Evolutionary conservation across 345 rosid genomes (phyloP), one percentile per base, ranked within the genome.

Genomic region (Gossypioides kirkii): DNA sequence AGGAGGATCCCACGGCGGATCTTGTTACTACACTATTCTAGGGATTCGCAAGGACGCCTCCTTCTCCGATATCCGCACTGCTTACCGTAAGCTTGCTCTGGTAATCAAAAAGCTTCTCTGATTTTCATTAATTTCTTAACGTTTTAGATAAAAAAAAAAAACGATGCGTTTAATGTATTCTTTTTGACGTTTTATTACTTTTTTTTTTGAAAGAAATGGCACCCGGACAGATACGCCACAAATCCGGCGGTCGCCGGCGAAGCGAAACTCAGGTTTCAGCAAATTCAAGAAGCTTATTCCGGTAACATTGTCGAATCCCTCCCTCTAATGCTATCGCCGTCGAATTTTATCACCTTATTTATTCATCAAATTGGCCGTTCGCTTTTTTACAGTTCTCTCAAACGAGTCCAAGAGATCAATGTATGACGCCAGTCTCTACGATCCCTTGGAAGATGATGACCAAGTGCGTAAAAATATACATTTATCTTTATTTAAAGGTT

Each of bases 81-180:
- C 98, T 17, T 94, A 94, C 61, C 94, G 96, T 38, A 90, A 90
- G 70, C 97, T 94, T 46, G 97, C 98, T 63, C 82, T 91, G 98
- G 97, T 91, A 84, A 71, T 28, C 17, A 62, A 8, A 45, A 54
- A 10, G 38, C 10, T 0, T 12, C 1, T 20, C 17, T 23, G 14
- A 10, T 10, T 18, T 53, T 53, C 3, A 10, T 2, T 7, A 0
- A 6, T n/a, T 63, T 63, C 16, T 16, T 16, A 16, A 28, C 36
- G 16, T 32, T 73, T 26, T 0, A 13, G 23, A 16, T 8, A 17
- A 16, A 0, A 2, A 16, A 16, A 23, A 14, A 10, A 32, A 70
- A n/a, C 5, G 28, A 0, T 4, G 0, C 8, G 12, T 50, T 20
- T 22, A 10, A 54, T 12, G 12, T 17, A 61, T 14, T 61, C 7